A percentile compares a stretch with the other conserved stretches of the same genome.
Conservation (phyloP, 2,329 filamentous ascomycete species). For the Arthrobotrys sphaeroides region DNA sequence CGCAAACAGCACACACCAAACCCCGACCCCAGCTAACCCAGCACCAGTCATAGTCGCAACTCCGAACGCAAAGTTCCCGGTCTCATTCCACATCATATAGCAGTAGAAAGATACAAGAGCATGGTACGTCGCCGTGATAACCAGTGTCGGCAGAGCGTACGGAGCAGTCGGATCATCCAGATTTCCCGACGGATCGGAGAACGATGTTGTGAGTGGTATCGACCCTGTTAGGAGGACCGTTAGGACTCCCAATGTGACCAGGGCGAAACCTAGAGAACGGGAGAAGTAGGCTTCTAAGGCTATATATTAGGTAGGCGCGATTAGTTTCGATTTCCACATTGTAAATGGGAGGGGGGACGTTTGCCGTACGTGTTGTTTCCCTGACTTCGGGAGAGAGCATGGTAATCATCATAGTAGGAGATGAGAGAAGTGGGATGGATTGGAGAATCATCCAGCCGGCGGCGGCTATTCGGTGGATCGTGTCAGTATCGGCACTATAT, state of each 20-base stretch:
- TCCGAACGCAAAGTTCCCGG: slow-evolving; percentile 69
- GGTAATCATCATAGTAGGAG: slow-evolving; percentile 71
- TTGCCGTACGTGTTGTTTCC: slow-evolving; percentile 65
- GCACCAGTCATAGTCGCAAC: slow-evolving; percentile 70
- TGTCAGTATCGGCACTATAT: not conserved
- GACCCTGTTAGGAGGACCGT: slow-evolving; percentile 76
- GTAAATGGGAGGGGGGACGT: not conserved
- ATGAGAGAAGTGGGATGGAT: slow-evolving; percentile 68
- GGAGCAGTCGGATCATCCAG: slow-evolving; percentile 67
- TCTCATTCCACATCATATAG: slow-evolving; percentile 73
- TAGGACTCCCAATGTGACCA: slow-evolving; percentile 72
- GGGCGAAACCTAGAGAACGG: slow-evolving; percentile 73
- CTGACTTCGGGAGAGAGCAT: slow-evolving; percentile 69
- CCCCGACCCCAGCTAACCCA: slow-evolving; percentile 69
- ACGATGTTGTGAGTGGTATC: slow-evolving; percentile 68
- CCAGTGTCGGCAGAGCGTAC: slow-evolving; percentile 72
- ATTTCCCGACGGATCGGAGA: slow-evolving; percentile 59
- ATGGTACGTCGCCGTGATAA: slow-evolving; percentile 75
- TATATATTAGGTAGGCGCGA: slow-evolving; percentile 17
- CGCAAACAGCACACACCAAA: slow-evolving; percentile 69
- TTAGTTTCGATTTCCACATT: not conserved
- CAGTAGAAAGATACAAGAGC: slow-evolving; percentile 70
- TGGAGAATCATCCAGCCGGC: slow-evolving; percentile 67
- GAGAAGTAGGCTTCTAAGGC: slow-evolving; percentile 78
- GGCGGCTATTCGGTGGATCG: slow-evolving; percentile 64